These are phyloP conservation scores for Aspergillus puulaauensis DNA, from an alignment of 2,329 filamentous ascomycete species.

Conservation along the genomic window DNA sequence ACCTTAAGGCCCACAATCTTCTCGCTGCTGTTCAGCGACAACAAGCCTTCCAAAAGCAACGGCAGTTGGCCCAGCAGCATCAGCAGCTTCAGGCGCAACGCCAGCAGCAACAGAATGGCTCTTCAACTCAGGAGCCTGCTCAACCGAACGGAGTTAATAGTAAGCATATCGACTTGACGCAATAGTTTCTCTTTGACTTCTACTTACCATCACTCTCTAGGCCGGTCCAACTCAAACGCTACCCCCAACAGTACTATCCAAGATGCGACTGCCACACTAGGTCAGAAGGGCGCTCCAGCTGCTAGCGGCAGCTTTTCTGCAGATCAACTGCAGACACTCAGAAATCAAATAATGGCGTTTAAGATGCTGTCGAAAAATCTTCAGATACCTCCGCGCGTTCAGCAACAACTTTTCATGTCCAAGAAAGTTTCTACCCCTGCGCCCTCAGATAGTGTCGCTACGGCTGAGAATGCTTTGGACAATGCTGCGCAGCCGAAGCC, in stretches of 20 bases:
- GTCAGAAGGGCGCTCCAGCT: conserved; percentile 30
- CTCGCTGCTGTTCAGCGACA: conserved; percentile 68
- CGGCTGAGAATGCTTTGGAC: conserved; percentile 38
- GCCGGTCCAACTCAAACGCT: conserved; percentile 36
- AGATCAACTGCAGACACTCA: conserved; percentile 75
- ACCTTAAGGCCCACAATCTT: conserved; percentile 75
- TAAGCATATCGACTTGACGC: conserved; percentile 20
- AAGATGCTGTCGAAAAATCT: conserved; percentile 86
- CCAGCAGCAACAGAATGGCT: conserved; percentile 50
- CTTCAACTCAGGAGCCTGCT: conserved; percentile 26
- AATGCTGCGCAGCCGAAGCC: conserved; percentile 36
- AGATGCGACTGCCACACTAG: conserved; percentile 21
- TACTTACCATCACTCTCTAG: conserved; percentile 20
- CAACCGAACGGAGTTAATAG: conserved; percentile 44
- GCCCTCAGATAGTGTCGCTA: conserved; percentile 34
- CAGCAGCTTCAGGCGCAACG: conserved; percentile 42
- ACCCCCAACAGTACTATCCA: conserved; percentile 28
- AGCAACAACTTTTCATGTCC: conserved; percentile 76
- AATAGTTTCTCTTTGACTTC: not conserved
- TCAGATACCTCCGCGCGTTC: conserved; percentile 73
- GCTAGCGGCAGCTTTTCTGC: conserved; percentile 65
- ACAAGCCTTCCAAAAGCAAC: conserved; percentile 58
- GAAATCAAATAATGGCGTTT: conserved; percentile 88
- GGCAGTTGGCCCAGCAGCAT: conserved; percentile 39
- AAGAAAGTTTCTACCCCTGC: conserved; percentile 39